A percentile compares a stretch with the other conserved stretches of the same genome.
Evolutionary conservation across 1,284 basidiomycete genomes (phyloP).

Genomic region (Boletus sp.): DNA sequence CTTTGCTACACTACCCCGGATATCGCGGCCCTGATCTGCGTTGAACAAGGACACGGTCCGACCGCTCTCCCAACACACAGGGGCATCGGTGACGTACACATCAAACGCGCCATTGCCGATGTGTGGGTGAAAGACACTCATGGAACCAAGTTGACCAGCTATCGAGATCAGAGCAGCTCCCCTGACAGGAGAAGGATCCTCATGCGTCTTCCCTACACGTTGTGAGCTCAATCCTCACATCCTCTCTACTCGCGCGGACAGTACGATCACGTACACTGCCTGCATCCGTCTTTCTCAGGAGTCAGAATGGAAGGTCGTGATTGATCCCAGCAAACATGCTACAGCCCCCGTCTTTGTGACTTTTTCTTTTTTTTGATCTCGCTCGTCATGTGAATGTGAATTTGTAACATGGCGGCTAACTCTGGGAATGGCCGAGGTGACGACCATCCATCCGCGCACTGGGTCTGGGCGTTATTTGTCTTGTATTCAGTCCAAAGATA

Average conservation of each 20-base stretch:
- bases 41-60: not conserved
- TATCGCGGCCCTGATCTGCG: conserved; percentile 20
- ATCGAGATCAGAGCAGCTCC: too few species aligned
- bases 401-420: not conserved
- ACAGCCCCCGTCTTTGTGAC: not conserved
- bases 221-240: too few species aligned
- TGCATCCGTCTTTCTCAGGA: conserved; percentile 12
- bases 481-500: conserved; percentile 17
- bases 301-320: conserved; percentile 14
- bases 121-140: not conserved
- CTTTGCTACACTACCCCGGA: conserved; percentile 3
- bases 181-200: conserved; percentile 11
- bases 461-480: conserved; percentile 3
- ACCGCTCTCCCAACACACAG: not conserved
- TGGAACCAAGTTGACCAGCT: too few species aligned
- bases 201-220: conserved; percentile 16
- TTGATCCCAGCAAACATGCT: conserved; percentile 6
- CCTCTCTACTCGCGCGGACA: not conserved
- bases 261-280: conserved; percentile 3
- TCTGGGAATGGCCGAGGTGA: conserved; percentile 10
- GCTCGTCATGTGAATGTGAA: not conserved
- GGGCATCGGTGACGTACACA: not conserved
- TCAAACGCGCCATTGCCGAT: not conserved
- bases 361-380: not conserved
- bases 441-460: not conserved